Conservation (phyloP, 1,284 basidiomycete genomes). For the Entoloma clypeatum region DNA sequence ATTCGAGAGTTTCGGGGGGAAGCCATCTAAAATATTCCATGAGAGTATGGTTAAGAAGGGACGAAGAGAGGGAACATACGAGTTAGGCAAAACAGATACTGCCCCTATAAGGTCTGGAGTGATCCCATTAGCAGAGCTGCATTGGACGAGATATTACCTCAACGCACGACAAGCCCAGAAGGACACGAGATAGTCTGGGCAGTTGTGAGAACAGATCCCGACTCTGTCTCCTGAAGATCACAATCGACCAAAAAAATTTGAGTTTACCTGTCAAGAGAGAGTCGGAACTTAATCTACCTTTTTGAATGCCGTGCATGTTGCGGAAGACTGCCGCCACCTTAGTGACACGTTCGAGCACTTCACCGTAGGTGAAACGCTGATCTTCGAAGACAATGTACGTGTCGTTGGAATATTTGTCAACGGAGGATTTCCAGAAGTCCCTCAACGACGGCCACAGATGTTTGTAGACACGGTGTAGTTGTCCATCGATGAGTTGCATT, state of each 20-base stretch:
- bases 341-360: slow-evolving; percentile 43
- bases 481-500: slow-evolving; percentile 44
- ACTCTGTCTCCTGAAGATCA: slow-evolving; percentile 49
- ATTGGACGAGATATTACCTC: slow-evolving; percentile 21
- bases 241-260: slow-evolving; percentile 10
- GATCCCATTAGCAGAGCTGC: slow-evolving; percentile 23
- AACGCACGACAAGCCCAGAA: slow-evolving; percentile 62
- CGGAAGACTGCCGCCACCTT: slow-evolving; percentile 47
- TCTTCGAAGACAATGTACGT: slow-evolving; percentile 59
- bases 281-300: slow-evolving; percentile 28
- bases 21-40: slow-evolving; percentile 39
- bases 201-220: slow-evolving; percentile 62
- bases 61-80: slow-evolving; percentile 31
- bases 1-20: slow-evolving; percentile 45
- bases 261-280: slow-evolving; percentile 5
- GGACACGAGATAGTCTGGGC: slow-evolving; percentile 49
- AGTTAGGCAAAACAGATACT: slow-evolving; percentile 54
- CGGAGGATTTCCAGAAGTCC: slow-evolving; percentile 49
- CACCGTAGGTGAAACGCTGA: slow-evolving; percentile 47
- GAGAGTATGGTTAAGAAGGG: background rate
- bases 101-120: slow-evolving; percentile 50
- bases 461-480: slow-evolving; percentile 54
- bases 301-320: slow-evolving; percentile 40
- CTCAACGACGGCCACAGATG: slow-evolving; percentile 51
- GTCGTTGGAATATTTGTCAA: slow-evolving; percentile 37